These are phyloP conservation scores for Rhododendron ovatum DNA, from an alignment of 148 eudicot species.

Conservation along the genomic window DNA sequence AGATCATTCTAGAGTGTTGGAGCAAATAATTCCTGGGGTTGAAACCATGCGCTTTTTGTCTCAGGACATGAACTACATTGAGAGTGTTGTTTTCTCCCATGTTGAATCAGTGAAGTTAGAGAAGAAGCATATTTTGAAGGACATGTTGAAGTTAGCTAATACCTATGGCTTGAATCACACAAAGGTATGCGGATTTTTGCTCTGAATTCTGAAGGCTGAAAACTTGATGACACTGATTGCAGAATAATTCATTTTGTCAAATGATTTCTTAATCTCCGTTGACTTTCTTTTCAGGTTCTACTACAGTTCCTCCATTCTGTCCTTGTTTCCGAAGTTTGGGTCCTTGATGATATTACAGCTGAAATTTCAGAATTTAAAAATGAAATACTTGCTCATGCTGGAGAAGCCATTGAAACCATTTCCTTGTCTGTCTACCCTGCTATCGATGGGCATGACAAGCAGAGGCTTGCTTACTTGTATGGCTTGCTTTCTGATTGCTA, in stretches of 20 bases:
- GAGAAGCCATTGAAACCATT: conserved; percentile 49
- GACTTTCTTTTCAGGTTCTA: conserved; percentile 53
- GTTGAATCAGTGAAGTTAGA: conserved; percentile 71
- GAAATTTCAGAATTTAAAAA: conserved; percentile 56
- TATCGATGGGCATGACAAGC: conserved; percentile 68
- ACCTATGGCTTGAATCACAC: conserved; percentile 61
- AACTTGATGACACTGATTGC: background rate
- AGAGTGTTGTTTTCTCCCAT: conserved; percentile 54
- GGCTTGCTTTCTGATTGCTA: conserved; percentile 74
- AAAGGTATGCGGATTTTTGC: conserved; percentile 45
- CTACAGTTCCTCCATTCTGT: conserved; percentile 55
- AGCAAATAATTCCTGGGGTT: conserved; percentile 90
- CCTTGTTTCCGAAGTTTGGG: conserved; percentile 82
- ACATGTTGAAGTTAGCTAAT: conserved; percentile 53
- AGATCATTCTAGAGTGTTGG: conserved; percentile 76
- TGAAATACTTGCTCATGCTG: conserved; percentile 59
- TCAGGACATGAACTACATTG: conserved; percentile 64
- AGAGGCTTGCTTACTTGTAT: conserved; percentile 63
- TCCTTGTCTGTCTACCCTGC: conserved; percentile 58
- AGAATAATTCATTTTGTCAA: background rate
- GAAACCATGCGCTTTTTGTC: conserved; percentile 74
- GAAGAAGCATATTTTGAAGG: conserved; percentile 76
- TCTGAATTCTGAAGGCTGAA: background rate
- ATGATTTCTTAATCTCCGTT: background rate
- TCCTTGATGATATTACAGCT: conserved; percentile 56